These are phyloP conservation scores for Chionographis japonica DNA, from an alignment of 106 monocot genomes.

Conservation along the genomic window DNA sequence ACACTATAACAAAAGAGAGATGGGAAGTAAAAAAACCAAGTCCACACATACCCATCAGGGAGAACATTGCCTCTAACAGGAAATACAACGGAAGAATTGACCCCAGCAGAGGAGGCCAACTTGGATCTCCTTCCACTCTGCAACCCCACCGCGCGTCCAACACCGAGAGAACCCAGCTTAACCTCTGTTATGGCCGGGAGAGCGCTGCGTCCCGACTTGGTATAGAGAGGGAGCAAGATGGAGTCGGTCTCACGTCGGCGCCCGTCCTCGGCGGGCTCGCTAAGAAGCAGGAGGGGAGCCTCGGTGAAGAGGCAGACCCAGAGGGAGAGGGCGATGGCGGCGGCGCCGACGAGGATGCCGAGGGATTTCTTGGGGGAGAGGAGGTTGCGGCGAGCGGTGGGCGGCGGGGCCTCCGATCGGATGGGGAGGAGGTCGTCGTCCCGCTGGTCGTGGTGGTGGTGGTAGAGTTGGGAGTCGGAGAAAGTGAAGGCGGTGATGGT, in stretches of 20 bases:
- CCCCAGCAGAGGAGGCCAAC: not conserved
- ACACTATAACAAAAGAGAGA: too few species aligned
- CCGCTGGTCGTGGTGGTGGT: too few species aligned
- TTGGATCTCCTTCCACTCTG: not conserved
- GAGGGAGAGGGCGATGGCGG: constrained; percentile 4
- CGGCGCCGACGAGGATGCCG: not conserved
- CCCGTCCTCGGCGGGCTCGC: not conserved
- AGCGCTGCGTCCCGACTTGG: not conserved
- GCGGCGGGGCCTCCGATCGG: constrained; percentile 3
- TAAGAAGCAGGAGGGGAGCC: constrained; percentile 10
- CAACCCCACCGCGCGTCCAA: not conserved
- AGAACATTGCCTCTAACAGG: constrained; percentile 2
- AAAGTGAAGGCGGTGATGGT: constrained; percentile 13
- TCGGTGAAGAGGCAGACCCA: constrained; percentile 21
- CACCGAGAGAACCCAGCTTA: not conserved
- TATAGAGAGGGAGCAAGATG: constrained; percentile 7
- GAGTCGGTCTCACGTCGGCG: constrained; percentile 1
- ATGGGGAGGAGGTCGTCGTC: not conserved
- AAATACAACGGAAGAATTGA: constrained; percentile 5
- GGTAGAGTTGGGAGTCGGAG: constrained; percentile 15
- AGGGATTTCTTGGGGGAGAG: not conserved
- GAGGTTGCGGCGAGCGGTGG: not conserved
- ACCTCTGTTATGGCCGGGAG: not conserved
- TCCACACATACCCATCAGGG: constrained; percentile 4
- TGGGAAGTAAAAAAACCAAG: not conserved